Evolutionary conservation across 129 eudicot species (phyloP), one percentile per base, ranked within the genome.

Genomic region (Artemisia annua): DNA sequence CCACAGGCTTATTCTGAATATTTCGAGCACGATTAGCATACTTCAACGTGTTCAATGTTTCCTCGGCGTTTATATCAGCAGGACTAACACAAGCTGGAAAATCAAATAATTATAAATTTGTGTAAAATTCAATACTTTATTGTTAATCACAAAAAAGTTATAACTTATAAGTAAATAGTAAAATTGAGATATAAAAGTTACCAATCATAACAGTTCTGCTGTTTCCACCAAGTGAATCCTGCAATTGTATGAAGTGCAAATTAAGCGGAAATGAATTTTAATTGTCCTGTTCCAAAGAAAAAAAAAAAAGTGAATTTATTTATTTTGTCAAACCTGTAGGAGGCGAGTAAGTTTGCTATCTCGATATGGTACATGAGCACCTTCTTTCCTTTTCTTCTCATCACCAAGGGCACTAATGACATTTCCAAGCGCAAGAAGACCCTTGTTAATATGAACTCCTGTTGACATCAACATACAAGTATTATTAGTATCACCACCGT

Each of bases 191-290:
- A 53, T 19, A 76, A 14, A 55, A 82, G 65, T 80, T 85, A 88
- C 99, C 99, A 54, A 95, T 95, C 99, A 95, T 95, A 62, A 95
- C 99, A 14, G 99, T 95, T 73, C 94, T 91, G 94, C 99, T 95
- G 85, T 95, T 95, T 46, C 99, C 99, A 30, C 99, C 99, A 74
- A 95, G 99, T 26, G 99, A 95, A 84, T 95, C 99, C 95, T 93
- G 92, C 66, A 75, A 81, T 66, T 67, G 18, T 11, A 30, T 71
- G 70, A 63, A 76, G 32, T 39, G 48, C 13, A 30, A 32, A 67
- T 54, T 50, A 71, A 57, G 43, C 15, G 55, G 6, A 56, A 69
- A 51, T 57, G 20, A 74, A 13, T 54, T 39, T 4, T 63, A 32
- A 60, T 22, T 70, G n/a, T 49, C 28, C 13, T 48, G 30, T 11